Percentiles rank a stretch among this genome's conserved stretches.
These are phyloP conservation scores for Sordaria brevicollis DNA, from an alignment of 495 filamentous ascomycete species.

Conservation along the genomic window DNA sequence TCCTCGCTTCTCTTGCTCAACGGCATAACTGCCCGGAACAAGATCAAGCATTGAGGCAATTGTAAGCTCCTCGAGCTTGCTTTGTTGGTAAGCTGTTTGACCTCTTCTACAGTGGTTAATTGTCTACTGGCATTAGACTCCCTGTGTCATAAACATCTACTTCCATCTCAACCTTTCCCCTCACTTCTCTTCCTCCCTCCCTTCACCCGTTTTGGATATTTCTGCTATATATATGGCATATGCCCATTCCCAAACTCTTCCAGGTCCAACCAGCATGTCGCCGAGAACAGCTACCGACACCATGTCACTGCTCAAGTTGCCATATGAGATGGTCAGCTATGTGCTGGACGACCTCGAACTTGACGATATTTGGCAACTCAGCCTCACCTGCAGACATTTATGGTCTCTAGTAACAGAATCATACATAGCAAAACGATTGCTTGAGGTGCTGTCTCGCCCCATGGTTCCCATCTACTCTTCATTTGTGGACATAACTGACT, in stretches of 20 bases:
- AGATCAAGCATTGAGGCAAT: not conserved
- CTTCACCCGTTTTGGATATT: not conserved
- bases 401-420: constrained; percentile 45
- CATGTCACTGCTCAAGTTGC: constrained; percentile 30
- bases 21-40: not conserved
- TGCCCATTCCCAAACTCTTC: not conserved
- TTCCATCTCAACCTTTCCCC: not conserved
- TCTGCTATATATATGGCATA: not conserved
- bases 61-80: not conserved
- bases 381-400: constrained; percentile 42
- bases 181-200: not conserved
- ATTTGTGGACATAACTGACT: not conserved
- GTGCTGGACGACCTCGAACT: constrained; percentile 45
- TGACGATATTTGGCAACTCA: constrained; percentile 40
- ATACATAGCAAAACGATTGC: constrained; percentile 48
- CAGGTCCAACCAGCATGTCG: not conserved
- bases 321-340: constrained; percentile 55
- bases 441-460: constrained; percentile 37
- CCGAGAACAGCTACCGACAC: not conserved
- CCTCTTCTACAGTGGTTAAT: not conserved
- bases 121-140: not conserved
- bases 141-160: not conserved
- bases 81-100: not conserved
- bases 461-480: not conserved
- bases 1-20: not conserved